Conservation (phyloP, 176 grass and related monocot species). For the Zoysia japonica region DNA sequence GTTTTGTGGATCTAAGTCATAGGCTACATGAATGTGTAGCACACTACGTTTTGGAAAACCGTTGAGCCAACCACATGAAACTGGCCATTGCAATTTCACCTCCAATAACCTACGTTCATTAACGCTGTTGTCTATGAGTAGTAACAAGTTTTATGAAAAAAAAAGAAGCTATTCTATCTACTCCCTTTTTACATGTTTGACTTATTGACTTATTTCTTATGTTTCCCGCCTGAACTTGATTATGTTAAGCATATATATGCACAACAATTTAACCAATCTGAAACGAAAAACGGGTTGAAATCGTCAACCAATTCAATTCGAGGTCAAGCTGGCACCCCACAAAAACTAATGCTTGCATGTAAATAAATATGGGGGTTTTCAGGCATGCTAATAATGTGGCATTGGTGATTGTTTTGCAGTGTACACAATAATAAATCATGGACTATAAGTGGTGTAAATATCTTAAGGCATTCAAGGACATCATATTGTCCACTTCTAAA, state of each 20-base stretch:
- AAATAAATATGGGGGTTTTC: background rate
- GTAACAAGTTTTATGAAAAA: too few species aligned
- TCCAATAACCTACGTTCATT: background rate
- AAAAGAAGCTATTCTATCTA: too few species aligned
- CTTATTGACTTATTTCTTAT: too few species aligned
- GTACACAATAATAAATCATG: background rate
- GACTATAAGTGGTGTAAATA: background rate
- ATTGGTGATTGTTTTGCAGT: background rate
- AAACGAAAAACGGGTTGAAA: background rate
- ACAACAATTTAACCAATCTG: background rate
- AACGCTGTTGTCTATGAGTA: background rate
- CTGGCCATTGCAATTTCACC: background rate
- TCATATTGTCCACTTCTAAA: background rate
- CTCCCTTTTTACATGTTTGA: too few species aligned
- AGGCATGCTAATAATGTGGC: too few species aligned
- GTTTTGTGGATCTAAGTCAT: background rate
- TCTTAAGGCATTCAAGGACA: background rate
- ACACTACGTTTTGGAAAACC: background rate
- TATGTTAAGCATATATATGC: too few species aligned
- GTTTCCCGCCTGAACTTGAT: too few species aligned
- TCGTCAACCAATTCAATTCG: too few species aligned
- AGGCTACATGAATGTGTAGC: background rate
- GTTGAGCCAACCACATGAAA: background rate
- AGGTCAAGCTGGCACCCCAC: too few species aligned
- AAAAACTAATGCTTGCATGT: background rate